Evolutionary conservation across 805 yeast genomes (phyloP).

Genomic region (Diddensiella caesifluorescens): DNA sequence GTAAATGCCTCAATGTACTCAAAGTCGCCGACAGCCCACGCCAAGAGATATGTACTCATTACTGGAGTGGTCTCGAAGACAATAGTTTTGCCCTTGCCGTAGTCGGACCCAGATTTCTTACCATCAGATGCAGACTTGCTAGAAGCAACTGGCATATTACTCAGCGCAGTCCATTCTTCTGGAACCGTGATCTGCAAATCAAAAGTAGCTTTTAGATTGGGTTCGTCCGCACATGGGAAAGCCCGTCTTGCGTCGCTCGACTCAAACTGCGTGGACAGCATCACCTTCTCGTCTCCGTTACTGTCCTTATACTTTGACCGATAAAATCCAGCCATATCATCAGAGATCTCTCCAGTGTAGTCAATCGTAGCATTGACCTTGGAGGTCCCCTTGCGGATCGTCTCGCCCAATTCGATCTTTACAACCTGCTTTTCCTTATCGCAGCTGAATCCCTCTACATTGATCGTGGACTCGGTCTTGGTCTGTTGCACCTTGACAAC

Average conservation of each 20-base stretch:
- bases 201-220: slow-evolving; percentile 70
- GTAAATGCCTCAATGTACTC: slow-evolving; percentile 57
- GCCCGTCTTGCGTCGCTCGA: slow-evolving; percentile 84
- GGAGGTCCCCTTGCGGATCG: slow-evolving; percentile 32
- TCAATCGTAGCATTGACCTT: slow-evolving; percentile 38
- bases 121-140: slow-evolving; percentile 54
- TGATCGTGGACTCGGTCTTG: slow-evolving; percentile 24
- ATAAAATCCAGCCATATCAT: slow-evolving; percentile 80
- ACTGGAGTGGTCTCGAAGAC: slow-evolving; percentile 71
- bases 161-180: slow-evolving; percentile 31
- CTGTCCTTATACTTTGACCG: slow-evolving; percentile 56
- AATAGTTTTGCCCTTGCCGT: slow-evolving; percentile 72
- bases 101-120: slow-evolving; percentile 43
- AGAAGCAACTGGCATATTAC: slow-evolving; percentile 51
- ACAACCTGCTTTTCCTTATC: slow-evolving; percentile 55
- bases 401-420: slow-evolving; percentile 44
- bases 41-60: slow-evolving; percentile 82
- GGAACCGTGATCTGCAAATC: slow-evolving; percentile 51
- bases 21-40: slow-evolving; percentile 77
- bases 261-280: slow-evolving; percentile 84
- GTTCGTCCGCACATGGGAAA: slow-evolving; percentile 83
- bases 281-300: slow-evolving; percentile 56
- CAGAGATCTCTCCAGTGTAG: slow-evolving; percentile 62
- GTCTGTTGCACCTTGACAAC: slow-evolving; percentile 24
- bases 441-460: slow-evolving; percentile 29